Evolutionary conservation across 176 grass and related monocot species (phyloP).

Genomic region (Phoenix dactylifera): DNA sequence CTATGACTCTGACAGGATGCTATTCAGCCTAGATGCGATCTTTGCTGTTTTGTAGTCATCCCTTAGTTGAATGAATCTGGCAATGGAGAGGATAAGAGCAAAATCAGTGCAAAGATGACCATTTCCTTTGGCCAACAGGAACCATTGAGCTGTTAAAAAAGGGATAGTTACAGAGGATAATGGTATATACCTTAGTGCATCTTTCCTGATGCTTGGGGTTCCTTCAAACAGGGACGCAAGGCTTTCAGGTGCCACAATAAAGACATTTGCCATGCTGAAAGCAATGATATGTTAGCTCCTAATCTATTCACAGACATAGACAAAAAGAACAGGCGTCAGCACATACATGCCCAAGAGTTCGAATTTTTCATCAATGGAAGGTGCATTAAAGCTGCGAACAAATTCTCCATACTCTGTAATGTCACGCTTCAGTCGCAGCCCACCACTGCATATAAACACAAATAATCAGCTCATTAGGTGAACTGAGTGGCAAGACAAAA

Average conservation of each 20-base stretch:
- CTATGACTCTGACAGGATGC: conserved; percentile 54
- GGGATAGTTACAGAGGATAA: background rate
- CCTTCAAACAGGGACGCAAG: conserved; percentile 90
- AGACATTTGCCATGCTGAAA: conserved; percentile 87
- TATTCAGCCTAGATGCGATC: conserved; percentile 84
- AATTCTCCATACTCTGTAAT: conserved; percentile 99
- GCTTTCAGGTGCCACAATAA: conserved; percentile 98
- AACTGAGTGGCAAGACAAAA: no score
- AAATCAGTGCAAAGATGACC: conserved; percentile 3
- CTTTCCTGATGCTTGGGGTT: conserved; percentile 85
- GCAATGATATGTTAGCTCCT: background rate
- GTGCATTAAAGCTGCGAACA: conserved; percentile 90
- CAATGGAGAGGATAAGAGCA: conserved; percentile 12
- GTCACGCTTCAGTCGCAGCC: conserved; percentile 92
- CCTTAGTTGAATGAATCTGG: conserved; percentile 92
- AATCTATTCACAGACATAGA: background rate
- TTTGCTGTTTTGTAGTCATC: conserved; percentile 95
- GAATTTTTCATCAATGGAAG: conserved; percentile 95
- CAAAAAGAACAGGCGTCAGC: conserved; percentile 10
- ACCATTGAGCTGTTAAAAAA: background rate
- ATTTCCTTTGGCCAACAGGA: background rate
- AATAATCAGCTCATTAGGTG: background rate
- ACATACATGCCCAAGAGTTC: conserved; percentile 96
- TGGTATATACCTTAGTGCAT: conserved; percentile 61
- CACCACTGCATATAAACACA: conserved; percentile 52